A percentile compares a stretch with the other conserved stretches of the same genome.
Conservation (phyloP, 108 stramenopile species). For the Skeletonema tropicum region DNA sequence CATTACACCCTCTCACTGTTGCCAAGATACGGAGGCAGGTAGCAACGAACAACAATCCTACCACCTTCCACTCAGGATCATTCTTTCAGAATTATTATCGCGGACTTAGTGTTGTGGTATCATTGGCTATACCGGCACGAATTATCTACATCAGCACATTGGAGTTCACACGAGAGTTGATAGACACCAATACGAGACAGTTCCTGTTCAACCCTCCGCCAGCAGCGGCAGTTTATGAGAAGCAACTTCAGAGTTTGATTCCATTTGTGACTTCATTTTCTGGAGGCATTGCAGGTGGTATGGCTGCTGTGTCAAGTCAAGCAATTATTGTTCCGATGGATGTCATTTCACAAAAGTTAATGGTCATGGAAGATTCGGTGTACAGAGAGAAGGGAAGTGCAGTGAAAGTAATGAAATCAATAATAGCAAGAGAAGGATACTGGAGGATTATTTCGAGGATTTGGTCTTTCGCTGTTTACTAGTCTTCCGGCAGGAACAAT, state of each 20-base stretch:
- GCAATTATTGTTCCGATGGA: conserved; percentile 64
- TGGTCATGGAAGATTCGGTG: conserved; percentile 39
- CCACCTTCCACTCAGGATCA: conserved; percentile 4
- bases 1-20: conserved; percentile 54
- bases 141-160: conserved; percentile 50
- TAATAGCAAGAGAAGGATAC: conserved; percentile 36
- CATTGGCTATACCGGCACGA: conserved; percentile 55
- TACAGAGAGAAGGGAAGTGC: conserved; percentile 40
- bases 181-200: conserved; percentile 22
- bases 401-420: conserved; percentile 22
- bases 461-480: conserved; percentile 55
- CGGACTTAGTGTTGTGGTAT: conserved; percentile 55
- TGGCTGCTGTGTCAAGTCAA: conserved; percentile 60
- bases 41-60: conserved; percentile 6
- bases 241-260: conserved; percentile 19
- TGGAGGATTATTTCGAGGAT: conserved; percentile 54
- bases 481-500: conserved; percentile 56
- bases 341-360: conserved; percentile 61
- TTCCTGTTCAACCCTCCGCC: conserved; percentile 43
- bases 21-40: conserved; percentile 57
- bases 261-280: conserved; percentile 47
- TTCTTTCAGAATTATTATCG: conserved; percentile 45
- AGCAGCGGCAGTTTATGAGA: conserved; percentile 9
- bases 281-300: conserved; percentile 59
- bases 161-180: conserved; percentile 45